Conservation (phyloP, 257 asterid genomes). For the Coffea eugenioides region DNA sequence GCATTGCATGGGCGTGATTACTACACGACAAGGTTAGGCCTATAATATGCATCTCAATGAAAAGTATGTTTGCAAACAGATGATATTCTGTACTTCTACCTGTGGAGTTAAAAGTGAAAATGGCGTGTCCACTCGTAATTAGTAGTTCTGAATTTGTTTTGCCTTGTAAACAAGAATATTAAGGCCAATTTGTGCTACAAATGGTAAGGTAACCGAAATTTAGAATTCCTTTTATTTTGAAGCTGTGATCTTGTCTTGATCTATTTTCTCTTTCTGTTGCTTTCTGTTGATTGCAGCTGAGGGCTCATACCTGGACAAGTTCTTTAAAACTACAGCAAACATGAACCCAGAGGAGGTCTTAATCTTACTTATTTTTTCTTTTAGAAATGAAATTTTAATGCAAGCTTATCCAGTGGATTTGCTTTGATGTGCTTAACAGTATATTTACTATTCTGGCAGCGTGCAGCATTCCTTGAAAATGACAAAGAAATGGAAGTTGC, state of each 20-base stretch:
- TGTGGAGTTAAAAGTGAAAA: not conserved
- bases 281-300: conserved; percentile 50
- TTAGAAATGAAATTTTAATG: not conserved
- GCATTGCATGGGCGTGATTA: not conserved
- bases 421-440: conserved; percentile 1
- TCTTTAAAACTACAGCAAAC: conserved; percentile 73
- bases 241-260: not conserved
- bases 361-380: conserved; percentile 4
- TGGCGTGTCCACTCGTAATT: too few species aligned
- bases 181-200: not conserved
- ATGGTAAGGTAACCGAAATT: not conserved
- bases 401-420: conserved; percentile 11
- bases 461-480: conserved; percentile 81
- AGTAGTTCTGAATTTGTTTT: not conserved
- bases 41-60: not conserved
- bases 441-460: conserved; percentile 42
- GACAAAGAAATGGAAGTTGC: conserved; percentile 97
- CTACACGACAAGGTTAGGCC: not conserved
- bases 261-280: conserved; percentile 5
- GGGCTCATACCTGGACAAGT: conserved; percentile 81
- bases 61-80: not conserved
- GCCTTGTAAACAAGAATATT: not conserved
- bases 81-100: not conserved
- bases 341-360: conserved; percentile 77
- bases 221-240: not conserved